These are phyloP conservation scores for Cryomyces antarcticus DNA, from an alignment of 495 filamentous ascomycete species.

Conservation along the genomic window DNA sequence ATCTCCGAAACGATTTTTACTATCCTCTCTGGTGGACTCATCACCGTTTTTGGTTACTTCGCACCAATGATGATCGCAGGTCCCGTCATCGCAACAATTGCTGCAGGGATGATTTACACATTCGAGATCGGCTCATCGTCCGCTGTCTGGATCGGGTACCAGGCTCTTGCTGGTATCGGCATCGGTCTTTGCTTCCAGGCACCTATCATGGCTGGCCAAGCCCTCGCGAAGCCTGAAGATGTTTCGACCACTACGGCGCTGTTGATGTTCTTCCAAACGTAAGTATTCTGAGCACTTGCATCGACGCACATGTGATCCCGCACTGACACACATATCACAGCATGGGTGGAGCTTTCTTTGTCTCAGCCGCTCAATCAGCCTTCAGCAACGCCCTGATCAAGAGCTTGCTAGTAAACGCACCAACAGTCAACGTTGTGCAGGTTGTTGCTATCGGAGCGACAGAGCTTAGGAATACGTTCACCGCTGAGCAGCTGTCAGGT, in stretches of 20 bases:
- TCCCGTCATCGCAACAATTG: slow-evolving; percentile 9
- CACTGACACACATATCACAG: background rate
- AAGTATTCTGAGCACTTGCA: slow-evolving; percentile 1
- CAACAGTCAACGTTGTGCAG: slow-evolving; percentile 19
- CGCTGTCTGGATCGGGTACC: slow-evolving; percentile 17
- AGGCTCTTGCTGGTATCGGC: slow-evolving; percentile 30
- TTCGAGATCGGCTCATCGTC: slow-evolving; percentile 19
- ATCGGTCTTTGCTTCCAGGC: slow-evolving; percentile 37
- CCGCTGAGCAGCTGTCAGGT: slow-evolving; percentile 22
- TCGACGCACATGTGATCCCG: background rate
- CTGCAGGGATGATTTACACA: slow-evolving; percentile 8
- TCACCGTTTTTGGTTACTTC: slow-evolving; percentile 8
- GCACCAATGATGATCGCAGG: slow-evolving; percentile 6
- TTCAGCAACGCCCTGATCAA: slow-evolving; percentile 11
- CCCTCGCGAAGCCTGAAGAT: slow-evolving; percentile 22
- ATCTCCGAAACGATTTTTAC: slow-evolving; percentile 5
- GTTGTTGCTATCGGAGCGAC: slow-evolving; percentile 31
- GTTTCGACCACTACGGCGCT: slow-evolving; percentile 8
- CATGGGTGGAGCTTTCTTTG: background rate
- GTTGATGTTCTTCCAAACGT: slow-evolving; percentile 9
- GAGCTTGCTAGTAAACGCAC: slow-evolving; percentile 12
- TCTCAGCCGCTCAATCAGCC: slow-evolving; percentile 6
- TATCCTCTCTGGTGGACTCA: slow-evolving; percentile 5
- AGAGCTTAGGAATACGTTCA: slow-evolving; percentile 26
- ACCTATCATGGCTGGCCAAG: slow-evolving; percentile 37